These are phyloP conservation scores for Paramecium bursaria DNA, from an alignment of 73 alveolate genomes.

Conservation along the genomic window DNA sequence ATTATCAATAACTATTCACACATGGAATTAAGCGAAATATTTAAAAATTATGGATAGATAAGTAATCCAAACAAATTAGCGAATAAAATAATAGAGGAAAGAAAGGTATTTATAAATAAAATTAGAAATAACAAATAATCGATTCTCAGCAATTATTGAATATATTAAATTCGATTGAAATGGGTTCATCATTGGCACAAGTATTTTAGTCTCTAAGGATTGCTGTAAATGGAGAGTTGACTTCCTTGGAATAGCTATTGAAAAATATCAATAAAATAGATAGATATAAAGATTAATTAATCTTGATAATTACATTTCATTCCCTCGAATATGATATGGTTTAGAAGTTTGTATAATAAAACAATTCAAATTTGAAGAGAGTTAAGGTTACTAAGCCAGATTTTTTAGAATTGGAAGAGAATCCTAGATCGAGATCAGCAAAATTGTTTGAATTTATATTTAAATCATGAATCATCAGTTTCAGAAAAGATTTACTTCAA, in stretches of 20 bases:
- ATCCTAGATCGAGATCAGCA: slow-evolving; percentile 34
- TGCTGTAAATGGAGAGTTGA: slow-evolving; percentile 42
- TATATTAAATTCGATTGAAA: background rate
- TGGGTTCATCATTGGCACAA: background rate
- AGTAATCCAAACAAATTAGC: slow-evolving; percentile 15
- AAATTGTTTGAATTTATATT: slow-evolving; percentile 3
- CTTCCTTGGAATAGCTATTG: background rate
- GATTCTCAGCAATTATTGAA: background rate
- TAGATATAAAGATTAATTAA: slow-evolving; percentile 1
- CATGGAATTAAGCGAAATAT: slow-evolving; percentile 49
- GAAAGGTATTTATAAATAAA: background rate
- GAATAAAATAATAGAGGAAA: background rate
- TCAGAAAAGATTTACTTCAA: background rate
- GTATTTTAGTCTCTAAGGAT: slow-evolving; percentile 21
- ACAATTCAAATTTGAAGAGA: background rate
- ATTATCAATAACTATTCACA: slow-evolving; percentile 4
- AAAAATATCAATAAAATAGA: background rate
- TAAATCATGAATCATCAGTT: background rate
- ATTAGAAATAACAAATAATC: slow-evolving; percentile 9
- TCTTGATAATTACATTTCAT: slow-evolving; percentile 49
- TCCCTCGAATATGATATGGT: slow-evolving; percentile 33
- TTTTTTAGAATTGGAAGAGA: background rate
- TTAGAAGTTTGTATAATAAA: background rate
- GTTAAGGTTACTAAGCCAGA: background rate
- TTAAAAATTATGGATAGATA: slow-evolving; percentile 7